phyloP scores from a whole-genome alignment of 2,329 filamentous ascomycete genomes.

The Byssoonygena ceratinophila region DNA sequence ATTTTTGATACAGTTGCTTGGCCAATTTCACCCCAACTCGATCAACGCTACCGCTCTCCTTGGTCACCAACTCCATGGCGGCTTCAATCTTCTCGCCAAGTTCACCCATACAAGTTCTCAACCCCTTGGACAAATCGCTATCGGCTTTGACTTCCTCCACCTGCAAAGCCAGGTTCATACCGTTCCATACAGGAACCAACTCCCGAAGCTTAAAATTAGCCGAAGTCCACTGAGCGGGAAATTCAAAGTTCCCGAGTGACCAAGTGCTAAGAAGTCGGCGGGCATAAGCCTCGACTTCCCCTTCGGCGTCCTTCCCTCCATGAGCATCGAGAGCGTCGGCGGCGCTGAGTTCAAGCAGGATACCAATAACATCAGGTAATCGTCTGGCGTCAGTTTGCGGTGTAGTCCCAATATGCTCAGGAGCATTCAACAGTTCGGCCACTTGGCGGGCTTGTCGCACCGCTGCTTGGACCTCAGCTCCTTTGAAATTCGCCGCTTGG shows the following conservation, averaged over 20 bases:
- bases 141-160: constrained; percentile 26
- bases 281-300: constrained; percentile 33
- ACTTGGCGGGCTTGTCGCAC: constrained; percentile 28
- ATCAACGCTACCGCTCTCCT: background rate
- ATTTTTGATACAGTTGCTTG: constrained; percentile 12
- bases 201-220: constrained; percentile 24
- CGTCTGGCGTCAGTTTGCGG: constrained; percentile 28
- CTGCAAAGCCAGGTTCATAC: constrained; percentile 32
- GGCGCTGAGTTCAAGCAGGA: constrained; percentile 38
- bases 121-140: constrained; percentile 18
- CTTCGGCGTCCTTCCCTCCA: constrained; percentile 33
- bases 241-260: constrained; percentile 22
- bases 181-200: constrained; percentile 32
- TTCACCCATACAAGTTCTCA: constrained; percentile 26
- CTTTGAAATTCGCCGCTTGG: constrained; percentile 27
- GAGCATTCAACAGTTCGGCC: constrained; percentile 28
- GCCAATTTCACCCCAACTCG: constrained; percentile 1
- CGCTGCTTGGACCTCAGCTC: constrained; percentile 23
- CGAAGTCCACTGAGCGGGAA: constrained; percentile 19
- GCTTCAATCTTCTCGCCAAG: constrained; percentile 48
- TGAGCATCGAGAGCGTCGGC: constrained; percentile 31
- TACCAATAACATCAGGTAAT: constrained; percentile 34
- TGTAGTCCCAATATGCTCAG: constrained; percentile 24
- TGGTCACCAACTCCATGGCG: constrained; percentile 11
- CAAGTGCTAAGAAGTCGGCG: constrained; percentile 29